These are phyloP conservation scores for Ophiostoma ulmi DNA, from an alignment of 2,329 filamentous ascomycete species.

Conservation along the genomic window DNA sequence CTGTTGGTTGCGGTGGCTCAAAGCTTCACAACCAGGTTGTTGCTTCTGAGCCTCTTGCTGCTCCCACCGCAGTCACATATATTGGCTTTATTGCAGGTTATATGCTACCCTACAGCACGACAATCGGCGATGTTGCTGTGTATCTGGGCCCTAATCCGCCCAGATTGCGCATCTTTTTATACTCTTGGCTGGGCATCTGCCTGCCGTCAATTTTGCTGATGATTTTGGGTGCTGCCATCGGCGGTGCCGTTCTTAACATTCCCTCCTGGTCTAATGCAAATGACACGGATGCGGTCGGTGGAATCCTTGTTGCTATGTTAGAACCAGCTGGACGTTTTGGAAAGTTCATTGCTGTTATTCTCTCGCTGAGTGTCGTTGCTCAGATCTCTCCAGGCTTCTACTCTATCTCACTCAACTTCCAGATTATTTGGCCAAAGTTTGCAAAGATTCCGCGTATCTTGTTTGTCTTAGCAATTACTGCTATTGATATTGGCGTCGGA, in stretches of 20 bases:
- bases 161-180: conserved; percentile 42
- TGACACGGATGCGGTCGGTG: conserved; percentile 49
- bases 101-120: conserved; percentile 56
- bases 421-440: conserved; percentile 39
- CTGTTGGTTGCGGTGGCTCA: conserved; percentile 25
- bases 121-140: conserved; percentile 56
- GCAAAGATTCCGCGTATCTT: conserved; percentile 39
- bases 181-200: conserved; percentile 52
- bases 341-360: conserved; percentile 56
- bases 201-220: conserved; percentile 55
- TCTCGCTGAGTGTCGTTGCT: conserved; percentile 53
- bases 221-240: conserved; percentile 60
- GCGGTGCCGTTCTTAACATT: conserved; percentile 51
- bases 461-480: conserved; percentile 39
- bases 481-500: conserved; percentile 40
- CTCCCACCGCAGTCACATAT: conserved; percentile 44
- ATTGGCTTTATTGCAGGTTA: conserved; percentile 59
- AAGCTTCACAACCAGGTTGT: conserved; percentile 29
- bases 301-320: conserved; percentile 57
- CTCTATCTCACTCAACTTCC: conserved; percentile 58
- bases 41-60: conserved; percentile 30
- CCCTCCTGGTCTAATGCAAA: conserved; percentile 51
- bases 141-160: conserved; percentile 48
- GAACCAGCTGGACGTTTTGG: conserved; percentile 54
- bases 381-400: conserved; percentile 58